phyloP scores from a whole-genome alignment of 345 rosid genomes.

The Corymbia maculata region DNA sequence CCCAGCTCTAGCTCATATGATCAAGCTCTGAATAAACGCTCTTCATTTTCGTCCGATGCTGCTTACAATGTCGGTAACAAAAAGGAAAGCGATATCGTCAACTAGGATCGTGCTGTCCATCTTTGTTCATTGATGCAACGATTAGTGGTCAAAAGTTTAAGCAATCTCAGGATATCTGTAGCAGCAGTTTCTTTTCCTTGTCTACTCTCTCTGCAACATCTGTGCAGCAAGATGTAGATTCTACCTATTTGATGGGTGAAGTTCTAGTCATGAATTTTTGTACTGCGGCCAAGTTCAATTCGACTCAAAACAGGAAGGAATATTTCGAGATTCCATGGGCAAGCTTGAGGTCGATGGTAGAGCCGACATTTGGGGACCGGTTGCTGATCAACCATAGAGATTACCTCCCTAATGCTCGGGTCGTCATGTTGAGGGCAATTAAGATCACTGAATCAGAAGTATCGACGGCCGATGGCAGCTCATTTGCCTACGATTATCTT shows the following conservation, averaged over 20 bases:
- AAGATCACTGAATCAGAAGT: slow-evolving; percentile 23
- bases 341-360: slow-evolving; percentile 26
- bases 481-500: slow-evolving; percentile 24
- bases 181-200: background rate
- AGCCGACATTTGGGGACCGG: slow-evolving; percentile 28
- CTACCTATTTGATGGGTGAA: background rate
- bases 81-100: too few relatives aligned
- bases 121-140: background rate
- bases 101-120: background rate
- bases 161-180: background rate
- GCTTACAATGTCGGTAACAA: too few relatives aligned
- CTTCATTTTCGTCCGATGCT: too few relatives aligned
- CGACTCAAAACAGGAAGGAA: slow-evolving; percentile 34
- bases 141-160: too few relatives aligned
- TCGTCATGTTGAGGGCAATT: slow-evolving; percentile 7
- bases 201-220: background rate
- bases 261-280: background rate
- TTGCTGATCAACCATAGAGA: slow-evolving; percentile 33
- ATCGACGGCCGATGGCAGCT: slow-evolving; percentile 5
- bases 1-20: background rate
- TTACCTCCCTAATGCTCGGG: slow-evolving; percentile 22
- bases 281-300: background rate
- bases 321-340: slow-evolving; percentile 66
- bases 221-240: background rate
- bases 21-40: background rate